Base-by-base conservation (phyloP, 331 rosid species). In the Malus hybrid region DNA sequence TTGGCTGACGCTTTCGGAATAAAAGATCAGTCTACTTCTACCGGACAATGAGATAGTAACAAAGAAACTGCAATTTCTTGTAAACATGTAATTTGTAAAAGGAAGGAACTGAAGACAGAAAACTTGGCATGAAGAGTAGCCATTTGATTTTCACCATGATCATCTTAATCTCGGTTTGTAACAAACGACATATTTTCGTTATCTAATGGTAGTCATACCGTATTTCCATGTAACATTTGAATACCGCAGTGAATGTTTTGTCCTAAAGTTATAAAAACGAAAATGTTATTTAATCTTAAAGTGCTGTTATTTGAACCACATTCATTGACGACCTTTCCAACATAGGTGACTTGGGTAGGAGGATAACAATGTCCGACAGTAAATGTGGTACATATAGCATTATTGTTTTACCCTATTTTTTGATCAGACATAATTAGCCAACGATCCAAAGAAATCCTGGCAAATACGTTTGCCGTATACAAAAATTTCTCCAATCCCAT, bases 1-100 rank as follows among this genome's bases (percentile, higher is more conserved):
- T 50, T 93, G 80, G 96, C 90, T 22, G 91, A 90, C n/a, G 95
- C 96, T 52, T 88, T 88, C 48, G 93, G 84, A 82, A 74, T 85
- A 74, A 73, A 83, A 20, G 88, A 80, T 1, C 20, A 52, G 57
- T 52, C 57, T 16, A 52, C 57, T 1, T 10, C 91, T 61, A 70
- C 81, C 52, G 29, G 66, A 62, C 36, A 62, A n/a, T 75, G 66
- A 85, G 71, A 56, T 55, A 22, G 84, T 75, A 70, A 68, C 72
- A 19, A 65, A 32, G 61, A 63, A 52, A 58, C 46, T 63, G 63
- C 66, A 72, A 68, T 78, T 39, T 76, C 28, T 68, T 88, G 83
- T 80, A 78, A 84, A 78, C 68, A 71, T 57, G 70, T 39, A 81
- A 61, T 71, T 75, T 10, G 4, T 73, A 77, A 79, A 32, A 75